phyloP scores from a whole-genome alignment of 805 yeast genomes.

The Candida piceae region DNA sequence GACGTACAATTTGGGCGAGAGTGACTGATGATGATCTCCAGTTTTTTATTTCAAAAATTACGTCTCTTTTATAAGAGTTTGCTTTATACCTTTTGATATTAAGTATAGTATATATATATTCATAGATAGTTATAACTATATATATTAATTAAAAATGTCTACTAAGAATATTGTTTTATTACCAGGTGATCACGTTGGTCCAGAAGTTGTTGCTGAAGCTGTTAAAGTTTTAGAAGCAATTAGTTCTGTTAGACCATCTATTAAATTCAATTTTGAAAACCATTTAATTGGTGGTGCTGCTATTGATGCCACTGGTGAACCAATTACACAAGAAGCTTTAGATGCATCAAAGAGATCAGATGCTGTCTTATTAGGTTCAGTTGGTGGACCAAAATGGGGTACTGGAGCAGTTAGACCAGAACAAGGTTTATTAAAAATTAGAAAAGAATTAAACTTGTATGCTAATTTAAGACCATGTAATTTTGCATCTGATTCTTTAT shows the following conservation, averaged over 20 bases:
- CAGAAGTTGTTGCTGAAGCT: constrained; percentile 86
- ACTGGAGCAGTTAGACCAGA: constrained; percentile 96
- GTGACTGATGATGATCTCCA: no score
- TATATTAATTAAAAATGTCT: no score
- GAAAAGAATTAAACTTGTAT: constrained; percentile 89
- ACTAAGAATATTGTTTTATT: constrained; percentile 74
- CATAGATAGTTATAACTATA: no score
- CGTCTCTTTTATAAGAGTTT: no score
- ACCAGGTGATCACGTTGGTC: constrained; percentile 97
- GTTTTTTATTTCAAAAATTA: no score
- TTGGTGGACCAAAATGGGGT: constrained; percentile 99
- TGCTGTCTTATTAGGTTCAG: constrained; percentile 96
- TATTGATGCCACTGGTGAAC: constrained; percentile 92
- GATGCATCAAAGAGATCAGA: constrained; percentile 81
- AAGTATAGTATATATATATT: no score
- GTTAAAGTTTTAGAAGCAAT: constrained; percentile 85
- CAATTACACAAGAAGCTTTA: constrained; percentile 80
- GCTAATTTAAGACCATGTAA: constrained; percentile 97
- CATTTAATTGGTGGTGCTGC: constrained; percentile 98
- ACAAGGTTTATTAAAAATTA: constrained; percentile 88
- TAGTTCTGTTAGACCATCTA: constrained; percentile 46
- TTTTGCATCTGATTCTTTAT: constrained; percentile 78
- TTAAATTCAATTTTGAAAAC: constrained; percentile 70
- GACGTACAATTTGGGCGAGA: no score
- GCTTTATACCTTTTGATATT: neutral